Percentiles rank a stretch among this genome's conserved stretches.
phyloP scores from a whole-genome alignment of 2,329 filamentous ascomycete species.

The Calonectria fujianensis region DNA sequence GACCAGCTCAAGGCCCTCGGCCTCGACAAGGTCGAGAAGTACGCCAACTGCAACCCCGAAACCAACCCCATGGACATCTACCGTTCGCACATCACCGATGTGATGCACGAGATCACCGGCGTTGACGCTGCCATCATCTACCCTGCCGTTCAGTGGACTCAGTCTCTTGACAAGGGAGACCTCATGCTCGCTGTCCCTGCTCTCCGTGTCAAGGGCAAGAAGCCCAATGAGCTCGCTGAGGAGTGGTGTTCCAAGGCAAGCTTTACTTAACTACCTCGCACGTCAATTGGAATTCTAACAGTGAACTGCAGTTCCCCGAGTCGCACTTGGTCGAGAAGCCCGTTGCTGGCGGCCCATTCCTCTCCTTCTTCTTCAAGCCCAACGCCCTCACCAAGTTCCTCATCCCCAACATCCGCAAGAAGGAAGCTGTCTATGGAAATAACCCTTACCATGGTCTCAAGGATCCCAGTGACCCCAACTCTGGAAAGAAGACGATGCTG shows the following conservation, averaged over 20 bases:
- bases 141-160: slow-evolving; percentile 85
- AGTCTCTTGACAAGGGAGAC: slow-evolving; percentile 88
- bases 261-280: neutral
- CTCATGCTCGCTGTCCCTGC: slow-evolving; percentile 86
- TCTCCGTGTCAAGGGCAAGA: slow-evolving; percentile 84
- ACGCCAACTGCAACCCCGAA: slow-evolving; percentile 77
- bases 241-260: slow-evolving; percentile 78
- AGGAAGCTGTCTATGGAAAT: slow-evolving; percentile 70
- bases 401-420: slow-evolving; percentile 80
- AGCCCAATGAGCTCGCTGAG: slow-evolving; percentile 76
- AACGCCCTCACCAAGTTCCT: slow-evolving; percentile 78
- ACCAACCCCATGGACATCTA: slow-evolving; percentile 88
- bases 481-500: slow-evolving; percentile 80
- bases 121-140: slow-evolving; percentile 84
- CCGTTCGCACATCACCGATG: slow-evolving; percentile 83
- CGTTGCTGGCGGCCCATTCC: slow-evolving; percentile 78
- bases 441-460: slow-evolving; percentile 76
- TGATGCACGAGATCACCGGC: slow-evolving; percentile 81
- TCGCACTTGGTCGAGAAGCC: slow-evolving; percentile 85
- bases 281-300: slow-evolving; percentile 35
- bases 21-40: slow-evolving; percentile 56
- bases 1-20: slow-evolving; percentile 53
- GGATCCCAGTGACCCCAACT: slow-evolving; percentile 76
- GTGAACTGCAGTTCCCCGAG: slow-evolving; percentile 77
- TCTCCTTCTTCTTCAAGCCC: slow-evolving; percentile 89